Evolutionary conservation across 2,329 filamentous ascomycete species (phyloP).

Genomic region (Venturia aucupariae): DNA sequence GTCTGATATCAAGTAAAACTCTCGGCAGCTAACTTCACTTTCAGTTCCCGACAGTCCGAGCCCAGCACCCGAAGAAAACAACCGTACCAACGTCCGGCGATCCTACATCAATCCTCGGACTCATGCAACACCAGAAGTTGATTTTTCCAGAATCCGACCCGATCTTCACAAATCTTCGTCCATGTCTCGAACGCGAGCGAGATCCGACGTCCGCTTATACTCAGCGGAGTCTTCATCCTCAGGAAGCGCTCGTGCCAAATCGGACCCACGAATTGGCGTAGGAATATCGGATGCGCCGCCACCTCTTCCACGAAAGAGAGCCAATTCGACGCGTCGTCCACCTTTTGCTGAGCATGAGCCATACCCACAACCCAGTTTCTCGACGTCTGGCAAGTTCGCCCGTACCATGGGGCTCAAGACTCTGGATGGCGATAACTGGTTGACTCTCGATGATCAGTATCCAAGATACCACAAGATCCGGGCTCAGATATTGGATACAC

Average conservation of each 20-base stretch:
- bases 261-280: background rate
- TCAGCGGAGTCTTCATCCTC: background rate
- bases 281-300: background rate
- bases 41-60: background rate
- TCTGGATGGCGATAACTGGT: constrained; percentile 3
- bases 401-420: constrained; percentile 1
- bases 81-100: background rate
- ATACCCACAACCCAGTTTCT: background rate
- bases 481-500: background rate
- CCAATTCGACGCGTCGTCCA: background rate
- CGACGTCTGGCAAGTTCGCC: background rate
- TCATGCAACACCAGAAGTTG: background rate
- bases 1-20: background rate
- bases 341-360: background rate
- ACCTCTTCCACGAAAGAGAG: background rate
- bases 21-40: background rate
- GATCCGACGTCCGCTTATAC: background rate
- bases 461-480: background rate
- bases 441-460: constrained; percentile 3
- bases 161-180: background rate
- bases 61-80: background rate
- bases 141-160: background rate
- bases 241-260: background rate
- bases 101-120: constrained; percentile 1
- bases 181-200: background rate